Base-by-base conservation (phyloP, 768 basidiomycete genomes). In the Roridomyces roridus region DNA sequence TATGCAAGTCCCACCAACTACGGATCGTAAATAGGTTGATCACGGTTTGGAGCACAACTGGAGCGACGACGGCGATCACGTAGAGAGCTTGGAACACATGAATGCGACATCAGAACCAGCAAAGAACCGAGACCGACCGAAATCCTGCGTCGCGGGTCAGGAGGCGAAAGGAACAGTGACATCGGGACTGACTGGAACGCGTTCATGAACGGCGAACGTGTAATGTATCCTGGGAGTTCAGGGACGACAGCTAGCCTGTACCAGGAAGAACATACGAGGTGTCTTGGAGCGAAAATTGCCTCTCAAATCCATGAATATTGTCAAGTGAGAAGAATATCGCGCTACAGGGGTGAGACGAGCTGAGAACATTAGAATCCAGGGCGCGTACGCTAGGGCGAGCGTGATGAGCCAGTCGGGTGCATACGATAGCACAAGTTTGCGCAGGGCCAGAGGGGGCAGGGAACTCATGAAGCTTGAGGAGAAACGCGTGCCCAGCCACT, bases 1-100 rank as follows among this genome's bases (percentile, higher is more conserved):
- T 88, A 67, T 97, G 96, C 26, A 89, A 75, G 67, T 97, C 96
- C 94, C 95, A 98, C 77, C 85, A 86, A 3, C 86, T 89, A n/a
- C 89, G 83, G 25, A 93, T 77, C 20, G 92, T 88, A 14, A 91
- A 45, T 20, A 86, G 55, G 63, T 92, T 91, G 63, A 96, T 80
- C 18, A 85, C 62, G 18, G 87, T 79, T 66, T 92, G 85, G 39
- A 94, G 73, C 41, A 85, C 65, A 20, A 92, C 68, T 0, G 96
- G 96, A 3, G 91, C 79, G 3, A 87, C 83, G 50, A 82, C 71
- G 47, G 74, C 74, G 46, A 87, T 84, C 12, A 85, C 59, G 62
- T 80, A 81, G 6, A 87, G 66, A 15, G 80, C 83, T 40, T 74
- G 18, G 6, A 24, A 11, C 23, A 24, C 11, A 18, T 49, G 41